Conservation (phyloP, 345 rosid genomes). For the Aquilaria sinensis region DNA sequence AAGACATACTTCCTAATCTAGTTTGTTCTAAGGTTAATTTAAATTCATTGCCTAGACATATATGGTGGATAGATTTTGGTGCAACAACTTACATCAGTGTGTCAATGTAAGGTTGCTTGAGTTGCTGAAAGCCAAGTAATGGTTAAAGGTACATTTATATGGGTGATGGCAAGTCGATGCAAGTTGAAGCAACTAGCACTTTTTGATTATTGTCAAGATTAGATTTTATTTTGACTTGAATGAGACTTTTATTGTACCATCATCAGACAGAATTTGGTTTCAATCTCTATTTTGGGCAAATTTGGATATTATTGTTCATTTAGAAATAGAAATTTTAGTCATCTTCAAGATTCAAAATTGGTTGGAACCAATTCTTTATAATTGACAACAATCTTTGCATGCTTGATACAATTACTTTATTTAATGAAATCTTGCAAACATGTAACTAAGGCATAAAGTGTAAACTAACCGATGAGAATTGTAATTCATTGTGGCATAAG, state of each 20-base stretch:
- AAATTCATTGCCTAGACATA: neutral
- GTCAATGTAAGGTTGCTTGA: conserved; percentile 6
- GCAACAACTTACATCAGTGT: neutral
- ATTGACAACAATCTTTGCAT: neutral
- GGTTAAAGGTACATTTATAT: conserved; percentile 1
- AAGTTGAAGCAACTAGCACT: conserved; percentile 1
- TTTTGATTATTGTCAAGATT: conserved; percentile 10
- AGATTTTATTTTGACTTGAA: neutral
- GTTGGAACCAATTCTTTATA: neutral
- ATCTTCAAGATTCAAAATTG: too few species aligned
- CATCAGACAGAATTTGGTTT: neutral
- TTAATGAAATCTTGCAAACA: neutral
- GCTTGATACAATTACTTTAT: neutral
- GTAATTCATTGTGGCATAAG: conserved; percentile 8
- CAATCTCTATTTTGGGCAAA: too few species aligned
- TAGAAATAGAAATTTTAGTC: too few species aligned
- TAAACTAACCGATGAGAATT: neutral
- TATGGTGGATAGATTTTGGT: neutral
- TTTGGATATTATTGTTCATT: too few species aligned
- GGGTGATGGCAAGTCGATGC: conserved; percentile 2
- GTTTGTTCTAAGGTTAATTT: conserved; percentile 3
- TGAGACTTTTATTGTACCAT: neutral
- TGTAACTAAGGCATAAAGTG: neutral
- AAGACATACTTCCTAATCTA: neutral
- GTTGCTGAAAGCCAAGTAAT: neutral